Conservation (phyloP, 805 yeast species). For the Candida schatavii region DNA sequence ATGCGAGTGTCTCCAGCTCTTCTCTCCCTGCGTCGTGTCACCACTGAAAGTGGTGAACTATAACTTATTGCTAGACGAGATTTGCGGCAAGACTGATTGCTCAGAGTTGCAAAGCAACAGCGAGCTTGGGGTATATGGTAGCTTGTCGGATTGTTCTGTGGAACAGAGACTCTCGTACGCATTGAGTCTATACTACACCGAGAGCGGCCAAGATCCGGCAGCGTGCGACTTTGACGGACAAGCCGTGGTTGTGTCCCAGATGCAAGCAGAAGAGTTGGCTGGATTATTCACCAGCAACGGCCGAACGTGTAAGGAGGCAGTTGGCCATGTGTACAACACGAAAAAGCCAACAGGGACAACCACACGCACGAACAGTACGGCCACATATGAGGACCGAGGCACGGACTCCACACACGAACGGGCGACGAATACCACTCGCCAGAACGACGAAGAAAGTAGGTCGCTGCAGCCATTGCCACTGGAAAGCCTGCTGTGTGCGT, state of each 20-base stretch:
- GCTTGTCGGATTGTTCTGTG: constrained; percentile 37
- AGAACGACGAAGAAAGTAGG: too few species aligned
- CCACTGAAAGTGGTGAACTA: constrained; percentile 20
- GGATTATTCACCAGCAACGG: constrained; percentile 21
- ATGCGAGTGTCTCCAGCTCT: constrained; percentile 44
- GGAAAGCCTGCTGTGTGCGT: too few species aligned
- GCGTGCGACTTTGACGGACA: constrained; percentile 24
- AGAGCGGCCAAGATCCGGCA: constrained; percentile 15
- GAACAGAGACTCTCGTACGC: constrained; percentile 40
- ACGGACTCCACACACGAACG: too few species aligned
- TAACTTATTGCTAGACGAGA: constrained; percentile 20
- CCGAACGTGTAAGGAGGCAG: constrained; percentile 21
- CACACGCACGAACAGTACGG: too few species aligned
- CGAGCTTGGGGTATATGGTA: constrained; percentile 38
- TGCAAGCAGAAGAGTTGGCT: constrained; percentile 13
- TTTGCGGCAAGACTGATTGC: constrained; percentile 41
- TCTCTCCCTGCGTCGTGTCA: constrained; percentile 34
- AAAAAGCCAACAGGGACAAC: too few species aligned
- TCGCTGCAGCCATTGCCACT: too few species aligned
- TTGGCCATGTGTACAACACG: constrained; percentile 10
- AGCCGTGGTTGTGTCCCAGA: constrained; percentile 16
- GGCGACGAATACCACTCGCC: too few species aligned
- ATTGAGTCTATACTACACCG: constrained; percentile 33
- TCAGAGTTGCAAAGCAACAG: constrained; percentile 35
- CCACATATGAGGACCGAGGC: too few species aligned